Percentiles rank a stretch among this genome's conserved stretches.
These are phyloP conservation scores for Nitzschia palea DNA, from an alignment of 108 stramenopile species.

Conservation along the genomic window DNA sequence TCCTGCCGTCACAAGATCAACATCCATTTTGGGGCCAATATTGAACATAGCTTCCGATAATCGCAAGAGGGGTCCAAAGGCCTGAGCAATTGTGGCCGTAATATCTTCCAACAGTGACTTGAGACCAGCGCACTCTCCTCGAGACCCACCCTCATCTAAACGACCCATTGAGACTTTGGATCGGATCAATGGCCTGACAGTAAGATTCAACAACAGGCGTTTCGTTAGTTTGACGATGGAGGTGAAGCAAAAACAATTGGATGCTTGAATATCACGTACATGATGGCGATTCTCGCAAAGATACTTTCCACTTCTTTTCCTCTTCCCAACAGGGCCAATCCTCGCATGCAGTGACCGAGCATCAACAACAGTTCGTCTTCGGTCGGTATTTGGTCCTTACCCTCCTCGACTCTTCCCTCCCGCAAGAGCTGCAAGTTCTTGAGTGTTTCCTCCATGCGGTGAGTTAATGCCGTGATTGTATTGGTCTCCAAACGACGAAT, in stretches of 20 bases:
- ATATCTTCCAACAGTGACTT: conserved; percentile 75
- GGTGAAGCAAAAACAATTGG: too few relatives aligned
- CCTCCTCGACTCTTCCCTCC: conserved; percentile 13
- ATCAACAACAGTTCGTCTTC: conserved; percentile 51
- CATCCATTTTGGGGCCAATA: conserved; percentile 44
- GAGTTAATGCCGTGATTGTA: conserved; percentile 45
- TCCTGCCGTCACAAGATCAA: conserved; percentile 83
- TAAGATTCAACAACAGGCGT: too few relatives aligned
- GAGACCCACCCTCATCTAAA: conserved; percentile 85
- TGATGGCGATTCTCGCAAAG: conserved; percentile 85
- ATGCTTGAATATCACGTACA: conserved; percentile 57
- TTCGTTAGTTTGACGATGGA: too few relatives aligned
- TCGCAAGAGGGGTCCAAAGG: conserved; percentile 66
- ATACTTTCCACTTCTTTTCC: conserved; percentile 78
- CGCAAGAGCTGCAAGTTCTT: conserved; percentile 38
- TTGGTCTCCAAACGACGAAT: conserved; percentile 81
- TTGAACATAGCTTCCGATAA: conserved; percentile 74
- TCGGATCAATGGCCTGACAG: conserved; percentile 68
- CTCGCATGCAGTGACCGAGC: conserved; percentile 77
- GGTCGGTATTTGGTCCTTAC: conserved; percentile 4
- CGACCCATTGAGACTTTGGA: conserved; percentile 84
- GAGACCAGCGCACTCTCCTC: conserved; percentile 86
- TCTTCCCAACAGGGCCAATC: conserved; percentile 69
- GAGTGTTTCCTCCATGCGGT: conserved; percentile 61
- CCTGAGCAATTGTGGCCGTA: conserved; percentile 42